Base-by-base conservation (phyloP, 495 filamentous ascomycete species). In the Thermothielavioides terrestris region DNA sequence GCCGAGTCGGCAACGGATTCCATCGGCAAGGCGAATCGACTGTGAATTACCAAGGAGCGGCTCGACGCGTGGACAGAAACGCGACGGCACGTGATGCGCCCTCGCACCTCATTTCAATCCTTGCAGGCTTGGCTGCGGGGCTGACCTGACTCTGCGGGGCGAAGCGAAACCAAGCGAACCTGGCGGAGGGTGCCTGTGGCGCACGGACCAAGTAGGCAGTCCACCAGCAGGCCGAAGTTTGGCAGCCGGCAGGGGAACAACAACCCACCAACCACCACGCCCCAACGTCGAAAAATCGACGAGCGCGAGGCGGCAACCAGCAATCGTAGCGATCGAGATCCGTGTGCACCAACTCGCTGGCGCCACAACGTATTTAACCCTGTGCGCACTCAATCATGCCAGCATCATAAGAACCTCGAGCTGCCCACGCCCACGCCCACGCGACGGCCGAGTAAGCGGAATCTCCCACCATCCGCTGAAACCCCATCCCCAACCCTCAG, bases 321-420 rank as follows among this genome's bases (percentile, higher is more conserved):
- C 30, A 6, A 36, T 22, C 14, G 15, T 22, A 22, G 21, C 4
- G 25, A 30, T 20, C 38, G n/a, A 43, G 11, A 30, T 4, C 36
- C n/a, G 26, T 7, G 21, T 6, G 28, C 31, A 31, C 14, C 21
- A 36, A 17, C 12, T 8, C 12, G n/a, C 45, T 10, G 25, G 15
- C 25, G 23, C 43, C 34, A 30, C 35, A 38, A n/a, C n/a, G n/a
- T n/a, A n/a, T n/a, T n/a, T 9, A 22, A 27, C 3, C 25, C 7
- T 12, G 17, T 28, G 23, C 23, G 46, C 54, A 54, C 57, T 46
- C 34, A 54, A 60, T 51, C 52, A 63, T 63, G 60, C 55, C 30
- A 45, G 48, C 49, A 42, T 52, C 55, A 49, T 61, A 61, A 55
- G 49, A 43, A 20, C 39, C 32, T 34, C 52, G 38, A 50, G 45